Percentiles rank a stretch among this genome's conserved stretches.
These are phyloP conservation scores for Cystofilobasidium macerans DNA, from an alignment of 768 basidiomycete genomes.

Conservation along the genomic window DNA sequence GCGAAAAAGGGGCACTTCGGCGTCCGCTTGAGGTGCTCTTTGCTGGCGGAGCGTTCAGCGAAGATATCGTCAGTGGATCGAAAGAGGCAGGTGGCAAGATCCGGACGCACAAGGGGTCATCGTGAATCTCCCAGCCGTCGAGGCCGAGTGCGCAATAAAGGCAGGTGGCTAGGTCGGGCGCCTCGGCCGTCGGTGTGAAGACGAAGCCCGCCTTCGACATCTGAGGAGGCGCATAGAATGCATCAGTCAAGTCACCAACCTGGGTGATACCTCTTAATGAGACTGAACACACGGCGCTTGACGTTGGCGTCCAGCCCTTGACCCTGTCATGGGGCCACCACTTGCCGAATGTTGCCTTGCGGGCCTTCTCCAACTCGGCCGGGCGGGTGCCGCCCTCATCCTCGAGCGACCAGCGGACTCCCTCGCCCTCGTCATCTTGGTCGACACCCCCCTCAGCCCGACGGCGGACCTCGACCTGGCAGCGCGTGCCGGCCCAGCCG, in stretches of 20 bases:
- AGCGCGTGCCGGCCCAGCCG: constrained; percentile 66
- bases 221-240: constrained; percentile 41
- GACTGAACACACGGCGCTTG: constrained; percentile 32
- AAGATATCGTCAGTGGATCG: not conserved
- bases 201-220: constrained; percentile 85
- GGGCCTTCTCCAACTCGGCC: not conserved
- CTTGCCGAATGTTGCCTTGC: constrained; percentile 30
- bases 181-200: constrained; percentile 54
- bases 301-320: constrained; percentile 34
- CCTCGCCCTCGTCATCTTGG: not conserved
- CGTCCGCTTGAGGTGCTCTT: constrained; percentile 12
- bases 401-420: not conserved
- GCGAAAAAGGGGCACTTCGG: constrained; percentile 20
- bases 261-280: not conserved
- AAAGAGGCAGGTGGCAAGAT: not conserved
- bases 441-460: constrained; percentile 11
- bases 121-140: constrained; percentile 74
- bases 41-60: not conserved
- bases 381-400: not conserved
- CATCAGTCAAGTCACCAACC: not conserved
- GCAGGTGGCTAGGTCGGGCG: constrained; percentile 73
- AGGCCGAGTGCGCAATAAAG: constrained; percentile 70
- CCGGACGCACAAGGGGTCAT: constrained; percentile 66
- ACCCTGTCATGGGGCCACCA: constrained; percentile 38
- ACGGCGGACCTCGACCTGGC: constrained; percentile 46